Evolutionary conservation across 306 rosid species (phyloP).

Genomic region (Sicyos baderoa): DNA sequence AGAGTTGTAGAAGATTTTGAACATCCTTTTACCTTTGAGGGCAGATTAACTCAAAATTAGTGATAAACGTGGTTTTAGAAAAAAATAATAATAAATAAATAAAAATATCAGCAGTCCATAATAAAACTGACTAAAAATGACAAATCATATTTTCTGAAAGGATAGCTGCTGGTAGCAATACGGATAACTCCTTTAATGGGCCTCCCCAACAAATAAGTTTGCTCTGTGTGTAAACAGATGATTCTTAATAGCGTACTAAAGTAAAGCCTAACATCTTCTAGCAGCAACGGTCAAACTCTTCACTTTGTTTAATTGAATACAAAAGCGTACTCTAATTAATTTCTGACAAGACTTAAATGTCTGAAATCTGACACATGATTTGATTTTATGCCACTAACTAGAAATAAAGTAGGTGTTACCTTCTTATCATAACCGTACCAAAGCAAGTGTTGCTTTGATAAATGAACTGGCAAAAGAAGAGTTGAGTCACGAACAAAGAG

Average conservation of each 20-base stretch:
- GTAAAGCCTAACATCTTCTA: neutral
- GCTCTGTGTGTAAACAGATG: neutral
- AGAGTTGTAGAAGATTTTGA: neutral
- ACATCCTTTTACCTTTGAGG: neutral
- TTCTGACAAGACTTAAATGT: neutral
- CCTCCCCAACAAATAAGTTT: neutral
- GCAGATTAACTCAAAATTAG: neutral
- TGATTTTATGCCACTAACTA: neutral
- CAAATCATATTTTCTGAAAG: neutral
- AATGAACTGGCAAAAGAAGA: constrained; percentile 86
- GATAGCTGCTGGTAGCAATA: too few species aligned
- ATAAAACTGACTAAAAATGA: neutral
- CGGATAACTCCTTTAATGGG: too few species aligned
- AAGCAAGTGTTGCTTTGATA: constrained; percentile 90
- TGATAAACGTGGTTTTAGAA: neutral
- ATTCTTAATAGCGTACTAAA: neutral
- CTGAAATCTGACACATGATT: constrained; percentile 7
- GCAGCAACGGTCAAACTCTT: neutral
- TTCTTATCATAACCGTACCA: constrained; percentile 98
- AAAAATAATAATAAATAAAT: neutral
- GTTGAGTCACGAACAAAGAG: constrained; percentile 88
- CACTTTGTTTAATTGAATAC: neutral
- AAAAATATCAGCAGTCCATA: neutral
- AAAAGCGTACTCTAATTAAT: neutral
- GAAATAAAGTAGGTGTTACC: constrained; percentile 39